These are phyloP conservation scores for Boletus insuetus DNA, from an alignment of 768 basidiomycete genomes.

Conservation along the genomic window DNA sequence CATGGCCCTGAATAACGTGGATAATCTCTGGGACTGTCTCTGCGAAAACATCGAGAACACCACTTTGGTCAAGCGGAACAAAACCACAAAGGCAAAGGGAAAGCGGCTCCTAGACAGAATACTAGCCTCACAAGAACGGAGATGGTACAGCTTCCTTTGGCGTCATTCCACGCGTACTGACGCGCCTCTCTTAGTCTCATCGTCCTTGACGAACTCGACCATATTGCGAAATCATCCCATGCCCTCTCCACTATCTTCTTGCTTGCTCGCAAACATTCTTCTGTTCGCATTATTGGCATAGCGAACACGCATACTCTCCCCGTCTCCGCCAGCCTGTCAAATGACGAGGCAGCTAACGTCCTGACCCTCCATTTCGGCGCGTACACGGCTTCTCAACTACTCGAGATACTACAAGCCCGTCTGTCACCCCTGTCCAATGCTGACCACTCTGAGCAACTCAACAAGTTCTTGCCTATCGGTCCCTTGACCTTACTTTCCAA, in stretches of 20 bases:
- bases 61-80: slow-evolving; percentile 35
- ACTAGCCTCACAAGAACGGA: slow-evolving; percentile 41
- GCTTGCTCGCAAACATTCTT: slow-evolving; percentile 53
- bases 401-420: slow-evolving; percentile 64
- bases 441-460: slow-evolving; percentile 30
- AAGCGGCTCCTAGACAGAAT: slow-evolving; percentile 47
- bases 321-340: slow-evolving; percentile 42
- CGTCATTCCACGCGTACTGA: slow-evolving; percentile 17
- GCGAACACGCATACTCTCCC: slow-evolving; percentile 88
- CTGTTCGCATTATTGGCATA: slow-evolving; percentile 75
- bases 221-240: slow-evolving; percentile 62
- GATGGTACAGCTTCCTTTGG: slow-evolving; percentile 43
- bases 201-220: slow-evolving; percentile 85
- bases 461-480: slow-evolving; percentile 60
- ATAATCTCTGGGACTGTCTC: slow-evolving; percentile 69
- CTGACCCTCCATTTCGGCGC: slow-evolving; percentile 78
- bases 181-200: slow-evolving; percentile 49
- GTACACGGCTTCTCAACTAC: slow-evolving; percentile 70
- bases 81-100: slow-evolving; percentile 43
- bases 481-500: slow-evolving; percentile 71
- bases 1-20: slow-evolving; percentile 69
- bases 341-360: slow-evolving; percentile 39
- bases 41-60: slow-evolving; percentile 48
- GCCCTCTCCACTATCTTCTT: slow-evolving; percentile 63
- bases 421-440: slow-evolving; percentile 49